Evolutionary conservation across 805 yeast genomes (phyloP).

Genomic region (Sugiyamaella chiloensis): DNA sequence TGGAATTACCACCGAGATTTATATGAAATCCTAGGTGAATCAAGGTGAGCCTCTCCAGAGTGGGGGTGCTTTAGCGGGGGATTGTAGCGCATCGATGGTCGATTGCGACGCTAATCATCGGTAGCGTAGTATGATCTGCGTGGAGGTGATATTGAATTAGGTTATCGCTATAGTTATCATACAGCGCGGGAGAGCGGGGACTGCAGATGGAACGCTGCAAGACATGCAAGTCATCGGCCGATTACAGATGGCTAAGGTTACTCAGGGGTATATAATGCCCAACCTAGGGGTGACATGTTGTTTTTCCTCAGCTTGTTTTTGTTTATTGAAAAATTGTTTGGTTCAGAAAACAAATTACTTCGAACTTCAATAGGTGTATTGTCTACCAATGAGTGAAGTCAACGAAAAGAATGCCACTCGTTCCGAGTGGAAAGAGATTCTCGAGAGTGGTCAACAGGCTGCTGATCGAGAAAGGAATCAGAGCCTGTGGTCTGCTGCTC

Average conservation of each 20-base stretch:
- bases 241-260: no score
- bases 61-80: conserved; percentile 4
- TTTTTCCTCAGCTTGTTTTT: no score
- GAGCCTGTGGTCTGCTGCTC: conserved; percentile 6
- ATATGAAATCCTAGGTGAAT: no score
- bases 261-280: no score
- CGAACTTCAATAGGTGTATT: no score
- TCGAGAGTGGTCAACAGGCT: conserved; percentile 5
- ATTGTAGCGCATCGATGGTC: not conserved
- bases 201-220: not conserved
- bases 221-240: no score
- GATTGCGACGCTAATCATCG: not conserved
- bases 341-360: no score
- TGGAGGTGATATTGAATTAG: not conserved
- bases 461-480: conserved; percentile 7
- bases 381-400: no score
- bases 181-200: not conserved
- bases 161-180: not conserved
- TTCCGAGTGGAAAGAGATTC: conserved; percentile 7
- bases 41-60: not conserved
- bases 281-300: no score
- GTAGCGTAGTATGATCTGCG: conserved; percentile 1
- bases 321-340: no score
- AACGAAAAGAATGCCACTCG: not conserved
- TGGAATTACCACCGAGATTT: not conserved